A percentile compares a stretch with the other conserved stretches of the same genome.
Conservation (phyloP, 495 filamentous ascomycete species). For the Rostrohypoxylon terebratum region DNA sequence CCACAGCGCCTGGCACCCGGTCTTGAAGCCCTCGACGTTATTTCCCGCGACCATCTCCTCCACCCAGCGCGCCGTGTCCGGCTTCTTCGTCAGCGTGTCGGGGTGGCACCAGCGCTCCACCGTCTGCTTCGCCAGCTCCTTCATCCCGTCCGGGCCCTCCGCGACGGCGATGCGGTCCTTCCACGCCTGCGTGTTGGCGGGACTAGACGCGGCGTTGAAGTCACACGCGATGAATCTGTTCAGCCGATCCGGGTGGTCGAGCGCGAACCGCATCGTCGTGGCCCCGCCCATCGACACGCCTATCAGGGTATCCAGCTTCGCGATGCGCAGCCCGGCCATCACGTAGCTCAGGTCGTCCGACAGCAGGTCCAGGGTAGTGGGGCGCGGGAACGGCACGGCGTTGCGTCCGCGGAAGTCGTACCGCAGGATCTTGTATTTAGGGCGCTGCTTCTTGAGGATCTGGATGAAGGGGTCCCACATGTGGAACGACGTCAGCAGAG, state of each 20-base stretch:
- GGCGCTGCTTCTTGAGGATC: slow-evolving; percentile 66
- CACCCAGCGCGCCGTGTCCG: slow-evolving; percentile 63
- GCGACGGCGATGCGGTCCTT: slow-evolving; percentile 77
- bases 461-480: slow-evolving; percentile 83
- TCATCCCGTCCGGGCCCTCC: slow-evolving; percentile 64
- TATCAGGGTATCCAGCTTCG: slow-evolving; percentile 69
- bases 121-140: slow-evolving; percentile 72
- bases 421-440: slow-evolving; percentile 75
- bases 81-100: slow-evolving; percentile 63
- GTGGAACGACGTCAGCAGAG: slow-evolving; percentile 74
- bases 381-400: slow-evolving; percentile 56
- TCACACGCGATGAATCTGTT: slow-evolving; percentile 77
- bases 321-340: slow-evolving; percentile 69
- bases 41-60: slow-evolving; percentile 70
- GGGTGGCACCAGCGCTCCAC: slow-evolving; percentile 80
- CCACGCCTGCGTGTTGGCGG: slow-evolving; percentile 80
- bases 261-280: slow-evolving; percentile 75
- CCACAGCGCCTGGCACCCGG: slow-evolving; percentile 77
- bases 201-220: slow-evolving; percentile 74
- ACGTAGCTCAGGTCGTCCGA: slow-evolving; percentile 71
- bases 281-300: slow-evolving; percentile 84
- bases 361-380: slow-evolving; percentile 70
- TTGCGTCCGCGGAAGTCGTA: slow-evolving; percentile 76
- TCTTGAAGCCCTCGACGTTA: slow-evolving; percentile 74
- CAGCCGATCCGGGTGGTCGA: slow-evolving; percentile 71